Base-by-base conservation (phyloP, 2,329 filamentous ascomycete genomes). In the Aspergillus alliaceus region DNA sequence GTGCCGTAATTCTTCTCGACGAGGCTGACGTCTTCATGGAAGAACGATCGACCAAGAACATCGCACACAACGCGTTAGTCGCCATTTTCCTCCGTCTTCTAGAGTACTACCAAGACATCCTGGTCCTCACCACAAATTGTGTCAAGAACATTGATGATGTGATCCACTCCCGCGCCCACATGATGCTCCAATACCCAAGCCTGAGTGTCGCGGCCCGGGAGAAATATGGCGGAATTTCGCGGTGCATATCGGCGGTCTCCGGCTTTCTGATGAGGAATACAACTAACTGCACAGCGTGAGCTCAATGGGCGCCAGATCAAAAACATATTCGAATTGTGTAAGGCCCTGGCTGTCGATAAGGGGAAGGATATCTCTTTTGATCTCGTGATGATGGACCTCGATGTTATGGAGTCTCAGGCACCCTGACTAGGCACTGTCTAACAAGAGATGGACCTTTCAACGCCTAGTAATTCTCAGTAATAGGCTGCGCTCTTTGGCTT, bases 11-110 rank as follows among this genome's bases (percentile, higher is more conserved):
- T 4, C 56, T 61, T 9, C 29, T 61, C 4, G 60, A 63, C 32
- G 53, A 61, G 47, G 57, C 51, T 3, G 56, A 63, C 53, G 54
- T 61, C 2, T 61, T 55, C 35, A 39, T 58, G 24, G 55, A 53
- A 22, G 37, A 20, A 9, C 54, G 54, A n/a, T 52, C 48, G 4
- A 24, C 22, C 5, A 20, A 39, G 7, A 22, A 56, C 20, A 44
- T 44, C 24, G 15, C 24, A 15, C 40, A 44, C 11, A 44, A 44
- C 18, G 40, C 40, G 22, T 25, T 27, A 14, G 40, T 44, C 6
- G 20, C 40, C 6, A 14, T 54, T 12, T 54, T 54, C 32, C 32
- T 54, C 4, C 52, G 52, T 2, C 14, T 48, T 2, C 7, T 54
- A 6, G 52, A 54, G 24, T 54, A 54, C n/a, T 54, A 54, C 32